Conservation (phyloP, 345 rosid genomes). For the Hibiscus syriacus region DNA sequence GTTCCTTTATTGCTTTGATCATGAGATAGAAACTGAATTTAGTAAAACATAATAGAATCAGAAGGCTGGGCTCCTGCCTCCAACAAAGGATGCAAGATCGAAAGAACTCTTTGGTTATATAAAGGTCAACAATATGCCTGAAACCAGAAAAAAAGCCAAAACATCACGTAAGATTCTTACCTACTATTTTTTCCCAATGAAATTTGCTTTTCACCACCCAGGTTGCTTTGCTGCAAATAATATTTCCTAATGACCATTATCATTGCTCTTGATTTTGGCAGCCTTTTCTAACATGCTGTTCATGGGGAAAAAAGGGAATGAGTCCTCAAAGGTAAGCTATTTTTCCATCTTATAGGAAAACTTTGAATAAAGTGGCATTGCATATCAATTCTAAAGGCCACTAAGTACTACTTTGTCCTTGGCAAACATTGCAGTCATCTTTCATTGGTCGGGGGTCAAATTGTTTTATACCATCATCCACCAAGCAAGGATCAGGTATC, state of each 20-base stretch:
- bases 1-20: neutral
- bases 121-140: conserved; percentile 54
- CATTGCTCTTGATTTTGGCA: conserved; percentile 22
- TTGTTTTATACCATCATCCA: conserved; percentile 41
- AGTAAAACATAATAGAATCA: conserved; percentile 44
- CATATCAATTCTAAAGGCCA: neutral
- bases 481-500: conserved; percentile 49
- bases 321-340: conserved; percentile 51
- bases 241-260: neutral
- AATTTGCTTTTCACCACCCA: conserved; percentile 1
- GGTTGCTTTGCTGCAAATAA: neutral
- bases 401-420: conserved; percentile 4
- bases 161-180: conserved; percentile 44
- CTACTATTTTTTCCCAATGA: neutral
- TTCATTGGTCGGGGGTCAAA: conserved; percentile 57
- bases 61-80: conserved; percentile 38
- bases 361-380: neutral
- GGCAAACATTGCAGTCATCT: conserved; percentile 61
- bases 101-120: conserved; percentile 62
- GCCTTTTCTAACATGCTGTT: conserved; percentile 43
- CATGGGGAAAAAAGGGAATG: conserved; percentile 32
- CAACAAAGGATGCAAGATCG: conserved; percentile 47
- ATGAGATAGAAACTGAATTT: neutral
- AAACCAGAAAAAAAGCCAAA: conserved; percentile 52
- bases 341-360: neutral